Evolutionary conservation across 2,329 filamentous ascomycete genomes (phyloP).

Genomic region (Pezizomycotina sp.): DNA sequence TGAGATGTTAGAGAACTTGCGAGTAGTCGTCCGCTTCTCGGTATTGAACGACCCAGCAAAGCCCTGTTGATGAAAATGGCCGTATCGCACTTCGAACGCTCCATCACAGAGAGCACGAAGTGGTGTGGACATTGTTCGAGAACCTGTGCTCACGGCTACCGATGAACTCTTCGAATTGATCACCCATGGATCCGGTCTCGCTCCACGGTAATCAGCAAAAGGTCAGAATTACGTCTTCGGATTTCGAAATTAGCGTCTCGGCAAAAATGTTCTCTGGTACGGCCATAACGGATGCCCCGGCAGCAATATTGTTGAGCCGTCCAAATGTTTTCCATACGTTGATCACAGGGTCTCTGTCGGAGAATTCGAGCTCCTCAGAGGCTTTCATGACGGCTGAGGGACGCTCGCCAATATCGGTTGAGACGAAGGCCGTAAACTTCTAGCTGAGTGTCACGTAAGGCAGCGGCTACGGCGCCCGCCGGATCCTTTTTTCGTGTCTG

Average conservation of each 20-base stretch:
- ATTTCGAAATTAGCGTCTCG: conserved; percentile 55
- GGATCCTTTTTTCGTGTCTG: conserved; percentile 24
- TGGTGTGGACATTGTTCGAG: conserved; percentile 44
- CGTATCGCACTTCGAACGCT: conserved; percentile 47
- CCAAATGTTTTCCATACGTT: conserved; percentile 85
- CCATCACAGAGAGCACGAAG: conserved; percentile 55
- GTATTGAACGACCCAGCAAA: conserved; percentile 36
- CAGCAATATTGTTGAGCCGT: conserved; percentile 63
- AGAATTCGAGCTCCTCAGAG: conserved; percentile 59
- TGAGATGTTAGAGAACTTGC: conserved; percentile 18
- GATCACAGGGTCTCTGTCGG: conserved; percentile 62
- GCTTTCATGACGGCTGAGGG: conserved; percentile 92
- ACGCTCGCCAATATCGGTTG: conserved; percentile 73
- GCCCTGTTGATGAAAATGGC: conserved; percentile 66
- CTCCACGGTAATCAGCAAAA: conserved; percentile 82
- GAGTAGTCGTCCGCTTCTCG: conserved; percentile 21
- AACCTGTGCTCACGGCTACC: conserved; percentile 39
- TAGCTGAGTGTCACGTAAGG: conserved; percentile 30
- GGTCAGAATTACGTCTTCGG: conserved; percentile 53
- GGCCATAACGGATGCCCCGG: conserved; percentile 65
- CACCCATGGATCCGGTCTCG: conserved; percentile 57
- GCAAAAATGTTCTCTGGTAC: conserved; percentile 64
- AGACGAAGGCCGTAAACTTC: conserved; percentile 74
- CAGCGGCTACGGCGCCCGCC: conserved; percentile 20
- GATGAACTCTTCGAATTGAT: conserved; percentile 40